Evolutionary conservation across 495 filamentous ascomycete genomes (phyloP), one percentile per base, ranked within the genome.

Genomic region (Annulohypoxylon bovei): DNA sequence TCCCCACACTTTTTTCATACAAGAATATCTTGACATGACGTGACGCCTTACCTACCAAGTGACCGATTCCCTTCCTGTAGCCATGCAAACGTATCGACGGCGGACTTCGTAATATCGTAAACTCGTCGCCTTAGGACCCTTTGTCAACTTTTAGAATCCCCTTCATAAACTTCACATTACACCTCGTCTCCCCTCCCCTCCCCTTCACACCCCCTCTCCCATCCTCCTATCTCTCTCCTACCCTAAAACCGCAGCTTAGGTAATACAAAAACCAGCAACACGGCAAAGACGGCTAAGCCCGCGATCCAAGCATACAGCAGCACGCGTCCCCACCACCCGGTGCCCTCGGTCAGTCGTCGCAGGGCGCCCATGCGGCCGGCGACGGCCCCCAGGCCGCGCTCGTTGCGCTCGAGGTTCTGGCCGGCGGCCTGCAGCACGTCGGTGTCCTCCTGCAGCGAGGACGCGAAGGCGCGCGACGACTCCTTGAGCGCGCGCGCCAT

Each of bases 311-410:
- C 89, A 85, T 96, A 97, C 54, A 97, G 82, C 84, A 92, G 83
- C 83, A 97, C 87, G 56, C 94, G 76, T 16, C 91, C 94, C 91
- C 87, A 94, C 91, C 90, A 95, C 0, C 94, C 94, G 75, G 89
- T 88, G 8, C 93, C 93, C 82, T 97, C 94, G 20, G 88, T 92
- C 87, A 95, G 90, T 23, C 85, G 82, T 69, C 86, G 80, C 72
- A 97, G 75, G 74, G 83, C 82, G 0, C 92, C 90, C 90, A 99
- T 95, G 62, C 88, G 80, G 66, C 85, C 83, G 39, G 88, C 86
- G 18, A 94, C 91, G 0, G 87, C 88, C 42, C 92, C 89, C 84
- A 99, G 91, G 2, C 88, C 90, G 6, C 81, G 76, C 39, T 88
- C 85, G 69, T 91, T 96, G 77, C 86, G 88, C 73, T 94, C 92